A percentile compares a stretch with the other conserved stretches of the same genome.
Evolutionary conservation across 78 protist species (phyloP).

Genomic region (Planoprotostelium fungivorum): DNA sequence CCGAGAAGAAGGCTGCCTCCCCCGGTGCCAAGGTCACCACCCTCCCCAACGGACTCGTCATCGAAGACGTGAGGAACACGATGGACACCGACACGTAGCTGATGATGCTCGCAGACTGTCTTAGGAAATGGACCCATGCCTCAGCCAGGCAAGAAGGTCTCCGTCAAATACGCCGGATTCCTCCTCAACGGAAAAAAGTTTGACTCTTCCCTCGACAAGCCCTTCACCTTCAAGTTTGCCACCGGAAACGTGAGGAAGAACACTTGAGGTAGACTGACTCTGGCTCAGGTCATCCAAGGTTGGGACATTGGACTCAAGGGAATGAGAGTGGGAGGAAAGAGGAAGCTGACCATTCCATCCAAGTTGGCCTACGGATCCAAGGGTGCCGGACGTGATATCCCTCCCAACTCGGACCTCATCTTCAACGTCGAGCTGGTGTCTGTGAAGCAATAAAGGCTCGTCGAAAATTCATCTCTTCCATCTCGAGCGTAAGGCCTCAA

Average conservation of each 20-base stretch:
- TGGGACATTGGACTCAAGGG: constrained; percentile 80
- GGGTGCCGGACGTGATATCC: constrained; percentile 55
- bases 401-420: constrained; percentile 48
- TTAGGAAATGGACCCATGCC: constrained; percentile 55
- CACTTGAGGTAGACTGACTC: constrained; percentile 5
- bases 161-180: constrained; percentile 70
- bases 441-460: background rate
- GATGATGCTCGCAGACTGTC: background rate
- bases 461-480: no score
- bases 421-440: constrained; percentile 63
- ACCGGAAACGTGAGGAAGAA: constrained; percentile 5
- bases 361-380: constrained; percentile 53
- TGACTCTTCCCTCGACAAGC: constrained; percentile 54
- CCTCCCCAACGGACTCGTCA: constrained; percentile 25
- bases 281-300: constrained; percentile 74
- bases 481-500: no score
- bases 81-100: background rate
- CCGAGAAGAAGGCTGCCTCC: background rate
- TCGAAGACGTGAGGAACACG: constrained; percentile 13
- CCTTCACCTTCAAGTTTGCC: constrained; percentile 51
- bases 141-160: constrained; percentile 39
- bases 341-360: constrained; percentile 64
- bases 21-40: constrained; percentile 1
- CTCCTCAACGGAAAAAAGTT: constrained; percentile 54
- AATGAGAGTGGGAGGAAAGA: constrained; percentile 71